Percentiles rank a stretch among this genome's conserved stretches.
phyloP scores from a whole-genome alignment of 2,329 filamentous ascomycete genomes.

The Curvularia eragrostidis region DNA sequence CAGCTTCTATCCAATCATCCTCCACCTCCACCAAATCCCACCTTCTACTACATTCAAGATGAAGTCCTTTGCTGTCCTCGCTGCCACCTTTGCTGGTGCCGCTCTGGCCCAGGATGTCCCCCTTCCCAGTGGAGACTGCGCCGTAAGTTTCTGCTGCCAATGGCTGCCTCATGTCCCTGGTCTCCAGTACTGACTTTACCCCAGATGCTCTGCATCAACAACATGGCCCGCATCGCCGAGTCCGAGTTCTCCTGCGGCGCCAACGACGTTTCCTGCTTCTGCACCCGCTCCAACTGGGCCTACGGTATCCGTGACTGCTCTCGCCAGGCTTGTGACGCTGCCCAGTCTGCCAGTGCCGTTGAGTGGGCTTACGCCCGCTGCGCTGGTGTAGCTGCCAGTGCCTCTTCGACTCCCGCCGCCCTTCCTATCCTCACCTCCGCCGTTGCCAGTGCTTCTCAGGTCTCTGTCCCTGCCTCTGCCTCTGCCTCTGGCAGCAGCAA shows the following conservation, averaged over 20 bases:
- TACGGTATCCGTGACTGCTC: slow-evolving; percentile 59
- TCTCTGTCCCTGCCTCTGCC: slow-evolving; percentile 9
- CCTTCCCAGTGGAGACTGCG: slow-evolving; percentile 33
- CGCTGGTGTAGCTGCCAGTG: slow-evolving; percentile 31
- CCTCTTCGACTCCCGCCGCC: slow-evolving; percentile 20
- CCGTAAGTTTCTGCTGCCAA: slow-evolving; percentile 40
- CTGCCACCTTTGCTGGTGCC: slow-evolving; percentile 39
- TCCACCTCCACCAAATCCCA: slow-evolving; percentile 13
- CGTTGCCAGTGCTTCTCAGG: too few species aligned
- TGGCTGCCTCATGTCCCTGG: background rate
- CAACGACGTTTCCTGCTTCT: slow-evolving; percentile 53
- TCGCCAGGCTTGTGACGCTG: slow-evolving; percentile 48
- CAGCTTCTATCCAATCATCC: slow-evolving; percentile 31
- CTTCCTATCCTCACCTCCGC: slow-evolving; percentile 23
- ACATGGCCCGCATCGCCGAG: slow-evolving; percentile 54
- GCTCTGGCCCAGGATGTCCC: slow-evolving; percentile 45
- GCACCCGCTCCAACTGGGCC: slow-evolving; percentile 53
- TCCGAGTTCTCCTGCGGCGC: slow-evolving; percentile 50
- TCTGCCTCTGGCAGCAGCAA: background rate
- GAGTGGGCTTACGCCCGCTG: slow-evolving; percentile 46
- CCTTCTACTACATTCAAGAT: slow-evolving; percentile 36
- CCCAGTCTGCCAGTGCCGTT: slow-evolving; percentile 40
- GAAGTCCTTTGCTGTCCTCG: slow-evolving; percentile 51
- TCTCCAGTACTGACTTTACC: slow-evolving; percentile 18
- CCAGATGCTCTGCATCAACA: slow-evolving; percentile 53